Conservation (phyloP, 2,329 filamentous ascomycete genomes). For the Penicillium digitatum region DNA sequence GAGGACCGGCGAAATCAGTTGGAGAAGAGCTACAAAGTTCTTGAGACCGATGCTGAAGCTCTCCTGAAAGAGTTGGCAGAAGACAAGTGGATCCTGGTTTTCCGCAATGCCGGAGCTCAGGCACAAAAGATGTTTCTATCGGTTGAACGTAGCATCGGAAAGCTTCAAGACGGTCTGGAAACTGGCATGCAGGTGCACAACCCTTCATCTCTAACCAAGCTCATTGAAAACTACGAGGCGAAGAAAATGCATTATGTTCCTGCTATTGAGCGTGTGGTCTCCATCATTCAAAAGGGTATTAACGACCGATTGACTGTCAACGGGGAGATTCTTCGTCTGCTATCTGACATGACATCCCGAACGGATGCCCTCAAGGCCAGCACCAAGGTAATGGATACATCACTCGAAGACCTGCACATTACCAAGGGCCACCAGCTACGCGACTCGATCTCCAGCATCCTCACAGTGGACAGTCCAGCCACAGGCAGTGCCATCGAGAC, state of each 20-base stretch:
- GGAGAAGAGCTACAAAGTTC: constrained; percentile 79
- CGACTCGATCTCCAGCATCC: constrained; percentile 88
- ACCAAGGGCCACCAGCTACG: constrained; percentile 69
- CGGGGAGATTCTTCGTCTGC: constrained; percentile 83
- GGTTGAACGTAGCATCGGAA: constrained; percentile 78
- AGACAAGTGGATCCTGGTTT: constrained; percentile 93
- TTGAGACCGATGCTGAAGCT: constrained; percentile 86
- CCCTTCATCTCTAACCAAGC: constrained; percentile 67
- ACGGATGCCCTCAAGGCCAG: constrained; percentile 73
- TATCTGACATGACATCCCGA: constrained; percentile 78
- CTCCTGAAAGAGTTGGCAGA: constrained; percentile 87
- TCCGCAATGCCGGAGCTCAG: constrained; percentile 85
- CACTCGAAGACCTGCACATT: constrained; percentile 66
- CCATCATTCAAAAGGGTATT: constrained; percentile 93
- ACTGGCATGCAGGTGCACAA: constrained; percentile 69
- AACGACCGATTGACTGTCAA: constrained; percentile 94
- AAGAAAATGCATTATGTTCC: constrained; percentile 94
- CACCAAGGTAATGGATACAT: constrained; percentile 70
- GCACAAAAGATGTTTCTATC: constrained; percentile 97
- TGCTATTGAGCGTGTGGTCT: constrained; percentile 83
- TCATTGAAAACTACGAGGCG: constrained; percentile 87
- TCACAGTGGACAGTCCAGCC: constrained; percentile 75
- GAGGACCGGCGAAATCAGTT: constrained; percentile 69
- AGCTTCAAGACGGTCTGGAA: constrained; percentile 76
- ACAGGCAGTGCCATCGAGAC: constrained; percentile 66